Evolutionary conservation across 495 filamentous ascomycete species (phyloP).

Genomic region (Bombardia bombarda): DNA sequence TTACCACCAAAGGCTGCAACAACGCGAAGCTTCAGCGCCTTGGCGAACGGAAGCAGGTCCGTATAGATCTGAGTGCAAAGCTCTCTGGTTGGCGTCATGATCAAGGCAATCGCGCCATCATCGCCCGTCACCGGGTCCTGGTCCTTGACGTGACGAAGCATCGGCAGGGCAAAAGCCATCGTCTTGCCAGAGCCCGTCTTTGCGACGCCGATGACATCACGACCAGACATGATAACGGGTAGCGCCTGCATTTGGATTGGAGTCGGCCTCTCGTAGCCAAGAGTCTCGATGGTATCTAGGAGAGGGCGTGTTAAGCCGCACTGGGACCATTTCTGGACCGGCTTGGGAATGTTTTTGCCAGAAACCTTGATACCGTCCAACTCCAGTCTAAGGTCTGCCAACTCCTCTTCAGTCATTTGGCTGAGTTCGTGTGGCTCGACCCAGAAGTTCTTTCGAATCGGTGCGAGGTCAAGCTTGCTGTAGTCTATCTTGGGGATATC

Average conservation of each 20-base stretch:
- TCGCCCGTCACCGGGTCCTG: slow-evolving; percentile 73
- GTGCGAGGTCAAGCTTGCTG: slow-evolving; percentile 71
- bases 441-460: slow-evolving; percentile 91
- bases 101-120: slow-evolving; percentile 80
- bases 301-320: slow-evolving; percentile 83
- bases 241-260: slow-evolving; percentile 94
- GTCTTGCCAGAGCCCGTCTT: slow-evolving; percentile 99
- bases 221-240: slow-evolving; percentile 90
- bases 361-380: slow-evolving; percentile 91
- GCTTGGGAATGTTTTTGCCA: slow-evolving; percentile 80
- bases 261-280: slow-evolving; percentile 85
- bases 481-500: slow-evolving; percentile 85
- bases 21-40: slow-evolving; percentile 78
- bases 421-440: slow-evolving; percentile 77
- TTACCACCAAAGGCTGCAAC: slow-evolving; percentile 95
- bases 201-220: slow-evolving; percentile 92
- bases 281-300: slow-evolving; percentile 73
- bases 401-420: slow-evolving; percentile 79
- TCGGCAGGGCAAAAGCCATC: slow-evolving; percentile 85
- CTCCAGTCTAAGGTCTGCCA: slow-evolving; percentile 72
- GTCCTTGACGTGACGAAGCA: slow-evolving; percentile 97
- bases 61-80: slow-evolving; percentile 90
- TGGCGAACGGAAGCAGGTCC: slow-evolving; percentile 89
- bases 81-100: slow-evolving; percentile 94
- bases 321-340: slow-evolving; percentile 94